Conservation (phyloP, 1,284 basidiomycete genomes). For the Schizophyllum commune region DNA sequence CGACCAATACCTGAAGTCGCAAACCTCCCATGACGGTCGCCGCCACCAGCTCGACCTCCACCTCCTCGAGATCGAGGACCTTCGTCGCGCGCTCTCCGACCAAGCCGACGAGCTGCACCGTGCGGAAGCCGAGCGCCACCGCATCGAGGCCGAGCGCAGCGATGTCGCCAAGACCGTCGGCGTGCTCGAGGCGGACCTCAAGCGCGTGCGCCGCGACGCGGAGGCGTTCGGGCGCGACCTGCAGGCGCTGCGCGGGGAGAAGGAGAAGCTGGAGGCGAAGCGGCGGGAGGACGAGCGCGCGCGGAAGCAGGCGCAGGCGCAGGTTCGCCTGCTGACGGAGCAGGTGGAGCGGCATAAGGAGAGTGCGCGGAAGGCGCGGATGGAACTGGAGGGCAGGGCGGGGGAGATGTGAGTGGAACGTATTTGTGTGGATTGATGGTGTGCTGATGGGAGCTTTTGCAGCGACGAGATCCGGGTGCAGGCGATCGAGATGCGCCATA, state of each 20-base stretch:
- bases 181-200: conserved; percentile 59
- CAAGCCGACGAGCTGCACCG: conserved; percentile 60
- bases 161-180: conserved; percentile 57
- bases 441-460: conserved; percentile 6
- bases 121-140: conserved; percentile 50
- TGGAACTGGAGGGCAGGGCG: conserved; percentile 44
- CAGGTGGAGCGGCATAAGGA: conserved; percentile 55
- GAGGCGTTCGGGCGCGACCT: conserved; percentile 72
- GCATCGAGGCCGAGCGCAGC: conserved; percentile 52
- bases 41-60: conserved; percentile 67
- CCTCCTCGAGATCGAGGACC: conserved; percentile 64
- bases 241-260: conserved; percentile 53
- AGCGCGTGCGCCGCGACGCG: conserved; percentile 63
- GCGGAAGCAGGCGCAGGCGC: conserved; percentile 57
- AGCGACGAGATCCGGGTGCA: conserved; percentile 49
- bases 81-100: conserved; percentile 51
- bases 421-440: not conserved
- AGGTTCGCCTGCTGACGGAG: conserved; percentile 59
- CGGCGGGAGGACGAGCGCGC: conserved; percentile 53
- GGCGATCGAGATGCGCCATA: conserved; percentile 60
- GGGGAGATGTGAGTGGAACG: conserved; percentile 42
- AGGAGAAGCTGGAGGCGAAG: conserved; percentile 50
- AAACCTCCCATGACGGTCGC: conserved; percentile 62
- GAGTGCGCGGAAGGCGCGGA: conserved; percentile 34
- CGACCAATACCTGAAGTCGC: conserved; percentile 48